Conservation (phyloP, 495 filamentous ascomycete species). For the Aspergillus bertholletiae region DNA sequence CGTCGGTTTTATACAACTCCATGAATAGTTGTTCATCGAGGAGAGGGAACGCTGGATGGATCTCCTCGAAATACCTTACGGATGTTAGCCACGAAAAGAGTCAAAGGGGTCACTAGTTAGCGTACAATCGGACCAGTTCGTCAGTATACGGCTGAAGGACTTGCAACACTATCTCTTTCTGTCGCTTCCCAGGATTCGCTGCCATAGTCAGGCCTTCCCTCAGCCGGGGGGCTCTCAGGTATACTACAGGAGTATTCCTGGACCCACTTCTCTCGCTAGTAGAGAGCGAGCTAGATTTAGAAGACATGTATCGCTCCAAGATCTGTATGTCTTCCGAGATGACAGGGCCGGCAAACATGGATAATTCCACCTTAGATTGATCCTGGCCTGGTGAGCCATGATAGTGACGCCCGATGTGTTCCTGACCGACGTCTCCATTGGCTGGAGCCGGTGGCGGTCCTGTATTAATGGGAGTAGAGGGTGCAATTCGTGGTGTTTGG, state of each 20-base stretch:
- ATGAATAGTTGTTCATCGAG: conserved; percentile 28
- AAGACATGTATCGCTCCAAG: conserved; percentile 28
- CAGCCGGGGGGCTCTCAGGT: conserved; percentile 17
- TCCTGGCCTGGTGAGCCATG: conserved; percentile 10
- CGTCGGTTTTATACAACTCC: conserved; percentile 16
- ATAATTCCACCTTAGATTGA: conserved; percentile 1
- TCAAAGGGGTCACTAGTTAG: neutral
- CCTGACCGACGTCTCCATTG: conserved; percentile 10
- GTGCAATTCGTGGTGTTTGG: neutral
- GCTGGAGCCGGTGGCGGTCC: neutral
- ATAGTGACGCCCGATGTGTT: conserved; percentile 1
- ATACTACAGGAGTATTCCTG: conserved; percentile 15
- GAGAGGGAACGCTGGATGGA: conserved; percentile 35
- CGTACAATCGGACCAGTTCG: conserved; percentile 28
- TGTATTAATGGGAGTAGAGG: neutral
- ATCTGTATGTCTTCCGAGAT: conserved; percentile 25
- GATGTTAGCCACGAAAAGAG: neutral
- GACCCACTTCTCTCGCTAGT: neutral
- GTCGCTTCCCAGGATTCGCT: conserved; percentile 19
- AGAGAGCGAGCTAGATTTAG: conserved; percentile 6
- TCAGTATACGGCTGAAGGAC: conserved; percentile 23
- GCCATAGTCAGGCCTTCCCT: conserved; percentile 29
- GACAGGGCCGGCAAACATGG: conserved; percentile 25
- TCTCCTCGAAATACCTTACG: conserved; percentile 28
- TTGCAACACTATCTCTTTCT: conserved; percentile 13